phyloP scores from a whole-genome alignment of 2,329 filamentous ascomycete species.

The Fusarium transvaalense region DNA sequence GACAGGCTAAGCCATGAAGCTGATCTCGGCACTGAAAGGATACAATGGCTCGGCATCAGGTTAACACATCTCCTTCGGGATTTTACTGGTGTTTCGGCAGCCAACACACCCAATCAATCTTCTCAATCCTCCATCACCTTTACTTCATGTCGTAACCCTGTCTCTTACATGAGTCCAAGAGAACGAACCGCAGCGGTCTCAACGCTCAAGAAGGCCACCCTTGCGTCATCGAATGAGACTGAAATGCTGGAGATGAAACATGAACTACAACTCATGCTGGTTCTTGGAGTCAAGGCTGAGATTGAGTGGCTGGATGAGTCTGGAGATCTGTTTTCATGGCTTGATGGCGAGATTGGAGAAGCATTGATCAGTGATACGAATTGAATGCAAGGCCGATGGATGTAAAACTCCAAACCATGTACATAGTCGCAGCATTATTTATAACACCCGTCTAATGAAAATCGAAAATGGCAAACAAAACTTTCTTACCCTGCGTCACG shows the following conservation, averaged over 20 bases:
- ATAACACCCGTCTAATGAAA: neutral
- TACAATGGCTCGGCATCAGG: conserved; percentile 75
- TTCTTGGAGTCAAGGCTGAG: conserved; percentile 81
- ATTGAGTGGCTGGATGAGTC: conserved; percentile 76
- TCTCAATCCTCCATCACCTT: conserved; percentile 45
- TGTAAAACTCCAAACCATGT: no score
- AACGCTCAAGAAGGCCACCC: conserved; percentile 62
- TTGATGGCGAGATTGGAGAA: conserved; percentile 58
- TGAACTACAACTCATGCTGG: conserved; percentile 79
- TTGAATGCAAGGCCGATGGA: neutral
- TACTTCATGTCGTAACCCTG: conserved; percentile 46
- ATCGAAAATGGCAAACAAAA: neutral
- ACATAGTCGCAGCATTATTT: neutral
- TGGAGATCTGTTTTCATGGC: conserved; percentile 64
- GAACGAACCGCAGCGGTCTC: conserved; percentile 70
- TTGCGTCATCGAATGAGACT: conserved; percentile 44
- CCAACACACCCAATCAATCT: conserved; percentile 13
- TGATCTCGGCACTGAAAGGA: conserved; percentile 60
- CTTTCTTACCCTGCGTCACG: conserved; percentile 41
- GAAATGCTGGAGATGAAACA: conserved; percentile 57
- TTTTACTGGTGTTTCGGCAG: neutral
- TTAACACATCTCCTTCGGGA: conserved; percentile 56
- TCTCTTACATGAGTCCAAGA: conserved; percentile 60
- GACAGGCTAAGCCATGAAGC: conserved; percentile 70
- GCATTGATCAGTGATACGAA: conserved; percentile 8